Evolutionary conservation across 1,284 basidiomycete species (phyloP).

Genomic region (Pulchroboletus neoregius): DNA sequence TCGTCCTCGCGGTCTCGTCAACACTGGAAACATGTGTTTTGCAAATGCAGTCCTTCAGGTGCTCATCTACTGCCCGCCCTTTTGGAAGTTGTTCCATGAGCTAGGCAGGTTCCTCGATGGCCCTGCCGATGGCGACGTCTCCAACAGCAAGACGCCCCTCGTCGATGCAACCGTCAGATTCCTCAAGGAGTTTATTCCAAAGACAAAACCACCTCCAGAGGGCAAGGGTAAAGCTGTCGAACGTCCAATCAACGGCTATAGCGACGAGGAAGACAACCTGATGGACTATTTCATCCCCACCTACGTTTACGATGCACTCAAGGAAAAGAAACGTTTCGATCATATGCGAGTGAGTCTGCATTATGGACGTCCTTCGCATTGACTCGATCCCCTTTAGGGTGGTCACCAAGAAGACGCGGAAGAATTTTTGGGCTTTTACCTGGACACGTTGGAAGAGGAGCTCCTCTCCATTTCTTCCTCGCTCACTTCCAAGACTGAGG

Average conservation of each 20-base stretch:
- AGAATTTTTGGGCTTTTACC: slow-evolving; percentile 97
- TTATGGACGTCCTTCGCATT: neutral
- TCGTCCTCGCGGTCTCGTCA: slow-evolving; percentile 82
- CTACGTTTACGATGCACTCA: slow-evolving; percentile 94
- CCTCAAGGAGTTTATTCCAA: slow-evolving; percentile 69
- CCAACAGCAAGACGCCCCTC: slow-evolving; percentile 62
- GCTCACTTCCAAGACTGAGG: slow-evolving; percentile 34
- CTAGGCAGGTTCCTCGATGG: slow-evolving; percentile 52
- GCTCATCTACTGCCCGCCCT: slow-evolving; percentile 85
- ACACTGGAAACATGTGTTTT: slow-evolving; percentile 97
- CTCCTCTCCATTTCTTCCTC: slow-evolving; percentile 62
- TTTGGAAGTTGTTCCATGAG: slow-evolving; percentile 76
- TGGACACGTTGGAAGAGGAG: slow-evolving; percentile 95
- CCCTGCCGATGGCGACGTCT: slow-evolving; percentile 35
- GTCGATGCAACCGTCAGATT: slow-evolving; percentile 84
- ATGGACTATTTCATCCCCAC: slow-evolving; percentile 82
- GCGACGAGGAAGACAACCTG: slow-evolving; percentile 34
- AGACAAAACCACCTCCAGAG: slow-evolving; percentile 17
- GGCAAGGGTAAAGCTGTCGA: slow-evolving; percentile 36
- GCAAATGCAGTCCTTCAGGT: slow-evolving; percentile 93
- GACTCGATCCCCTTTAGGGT: slow-evolving; percentile 43
- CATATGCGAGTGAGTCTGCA: slow-evolving; percentile 72
- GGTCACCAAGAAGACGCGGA: slow-evolving; percentile 98
- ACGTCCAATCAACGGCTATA: slow-evolving; percentile 15
- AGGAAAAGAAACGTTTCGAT: slow-evolving; percentile 91